phyloP scores from a whole-genome alignment of 768 basidiomycete species.

The Mycena epipterygia region DNA sequence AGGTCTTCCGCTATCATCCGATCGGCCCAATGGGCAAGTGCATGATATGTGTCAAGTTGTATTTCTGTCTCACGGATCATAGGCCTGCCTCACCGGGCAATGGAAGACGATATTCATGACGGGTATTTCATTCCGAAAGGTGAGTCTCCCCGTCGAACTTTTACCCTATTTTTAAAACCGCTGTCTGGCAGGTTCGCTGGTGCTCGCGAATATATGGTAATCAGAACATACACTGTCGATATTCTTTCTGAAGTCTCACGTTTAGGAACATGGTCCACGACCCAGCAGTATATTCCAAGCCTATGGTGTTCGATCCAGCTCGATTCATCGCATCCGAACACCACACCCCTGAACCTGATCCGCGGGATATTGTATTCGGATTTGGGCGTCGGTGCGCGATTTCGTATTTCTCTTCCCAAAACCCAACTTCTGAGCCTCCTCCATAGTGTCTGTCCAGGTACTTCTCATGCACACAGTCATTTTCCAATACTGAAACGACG shows the following conservation, averaged over 20 bases:
- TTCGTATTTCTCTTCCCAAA: neutral
- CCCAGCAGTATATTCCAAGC: constrained; percentile 25
- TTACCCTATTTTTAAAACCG: neutral
- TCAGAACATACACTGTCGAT: neutral
- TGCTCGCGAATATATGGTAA: constrained; percentile 35
- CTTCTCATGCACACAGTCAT: neutral
- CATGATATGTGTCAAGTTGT: neutral
- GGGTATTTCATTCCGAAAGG: constrained; percentile 40
- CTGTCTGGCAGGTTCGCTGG: constrained; percentile 5
- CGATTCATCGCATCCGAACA: constrained; percentile 21
- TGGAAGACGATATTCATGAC: constrained; percentile 48
- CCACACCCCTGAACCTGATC: constrained; percentile 33
- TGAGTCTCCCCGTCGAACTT: neutral
- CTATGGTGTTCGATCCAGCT: constrained; percentile 20
- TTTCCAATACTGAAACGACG: neutral
- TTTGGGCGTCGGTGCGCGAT: constrained; percentile 39
- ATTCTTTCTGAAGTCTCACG: neutral
- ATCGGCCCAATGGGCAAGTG: constrained; percentile 10
- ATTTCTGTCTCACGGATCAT: neutral
- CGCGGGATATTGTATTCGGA: constrained; percentile 39
- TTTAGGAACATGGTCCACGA: constrained; percentile 33
- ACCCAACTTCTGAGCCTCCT: neutral
- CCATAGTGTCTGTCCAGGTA: constrained; percentile 30
- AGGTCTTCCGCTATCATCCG: constrained; percentile 36
- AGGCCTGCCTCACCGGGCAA: constrained; percentile 31